Conservation (phyloP, 371 early-diverging fungal genomes). For the Rhizomucor miehei region DNA sequence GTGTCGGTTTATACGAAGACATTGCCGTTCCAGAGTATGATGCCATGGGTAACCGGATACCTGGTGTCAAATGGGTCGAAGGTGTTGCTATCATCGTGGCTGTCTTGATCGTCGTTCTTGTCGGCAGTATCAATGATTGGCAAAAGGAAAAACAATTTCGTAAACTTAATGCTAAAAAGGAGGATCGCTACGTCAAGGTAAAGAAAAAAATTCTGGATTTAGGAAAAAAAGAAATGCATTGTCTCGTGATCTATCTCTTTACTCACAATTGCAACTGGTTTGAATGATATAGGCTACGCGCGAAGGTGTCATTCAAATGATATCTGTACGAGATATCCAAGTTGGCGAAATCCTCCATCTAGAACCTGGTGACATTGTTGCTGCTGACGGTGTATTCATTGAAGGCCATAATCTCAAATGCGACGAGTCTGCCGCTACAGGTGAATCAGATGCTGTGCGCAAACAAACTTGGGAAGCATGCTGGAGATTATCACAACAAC, state of each 20-base stretch:
- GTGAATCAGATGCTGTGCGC: conserved; percentile 85
- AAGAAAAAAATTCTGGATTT: conserved; percentile 12
- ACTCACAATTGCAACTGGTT: background rate
- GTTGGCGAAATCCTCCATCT: conserved; percentile 89
- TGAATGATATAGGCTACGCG: conserved; percentile 58
- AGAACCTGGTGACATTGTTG: conserved; percentile 92
- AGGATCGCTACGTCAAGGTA: conserved; percentile 75
- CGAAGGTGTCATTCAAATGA: conserved; percentile 69
- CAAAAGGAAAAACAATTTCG: conserved; percentile 87
- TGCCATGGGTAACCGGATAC: conserved; percentile 27
- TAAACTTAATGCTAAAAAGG: conserved; percentile 79
- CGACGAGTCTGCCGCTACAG: conserved; percentile 92
- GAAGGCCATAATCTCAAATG: conserved; percentile 80
- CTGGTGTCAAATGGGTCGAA: conserved; percentile 74
- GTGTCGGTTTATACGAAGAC: conserved; percentile 86
- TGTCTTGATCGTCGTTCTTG: conserved; percentile 77
- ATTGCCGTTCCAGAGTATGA: conserved; percentile 45
- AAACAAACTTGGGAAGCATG: conserved; percentile 39
- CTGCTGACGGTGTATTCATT: conserved; percentile 86
- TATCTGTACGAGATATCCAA: conserved; percentile 81
- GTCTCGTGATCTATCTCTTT: background rate
- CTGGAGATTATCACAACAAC: conserved; percentile 9
- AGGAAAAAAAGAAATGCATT: too few species aligned
- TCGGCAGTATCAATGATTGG: conserved; percentile 81
- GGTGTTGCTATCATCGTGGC: conserved; percentile 81